Evolutionary conservation across 31 red algal genomes (phyloP).

Genomic region (Bonnemaisonia californica): DNA sequence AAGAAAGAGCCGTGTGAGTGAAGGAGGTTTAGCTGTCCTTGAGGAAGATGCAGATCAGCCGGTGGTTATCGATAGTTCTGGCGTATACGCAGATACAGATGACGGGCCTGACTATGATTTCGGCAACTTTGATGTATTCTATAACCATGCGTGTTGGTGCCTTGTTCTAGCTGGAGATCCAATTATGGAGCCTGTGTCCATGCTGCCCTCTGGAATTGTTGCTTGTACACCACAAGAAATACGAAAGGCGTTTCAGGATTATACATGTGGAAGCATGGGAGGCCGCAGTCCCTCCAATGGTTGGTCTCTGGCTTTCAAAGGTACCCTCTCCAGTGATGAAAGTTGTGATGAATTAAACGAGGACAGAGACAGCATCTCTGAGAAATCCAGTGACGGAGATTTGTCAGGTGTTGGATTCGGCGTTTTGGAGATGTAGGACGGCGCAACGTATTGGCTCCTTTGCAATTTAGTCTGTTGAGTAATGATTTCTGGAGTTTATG

Average conservation of each 20-base stretch:
- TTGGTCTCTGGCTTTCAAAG: neutral
- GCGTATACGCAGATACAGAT: neutral
- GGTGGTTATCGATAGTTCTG: slow-evolving; percentile 43
- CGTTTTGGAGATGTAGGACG: too few species aligned
- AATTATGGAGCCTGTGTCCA: slow-evolving; percentile 47
- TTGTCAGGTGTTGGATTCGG: too few species aligned
- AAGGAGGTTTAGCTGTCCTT: slow-evolving; percentile 48
- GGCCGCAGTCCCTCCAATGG: slow-evolving; percentile 24
- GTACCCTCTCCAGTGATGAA: neutral
- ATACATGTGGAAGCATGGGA: slow-evolving; percentile 61
- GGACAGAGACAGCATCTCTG: neutral
- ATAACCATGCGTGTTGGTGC: slow-evolving; percentile 42
- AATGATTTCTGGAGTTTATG: too few species aligned
- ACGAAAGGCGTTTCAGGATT: slow-evolving; percentile 57
- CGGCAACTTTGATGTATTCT: slow-evolving; percentile 40
- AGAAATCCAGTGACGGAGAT: neutral
- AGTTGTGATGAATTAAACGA: neutral
- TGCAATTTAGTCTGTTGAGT: too few species aligned
- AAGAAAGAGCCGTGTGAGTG: slow-evolving; percentile 25
- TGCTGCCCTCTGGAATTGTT: slow-evolving; percentile 58
- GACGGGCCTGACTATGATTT: neutral
- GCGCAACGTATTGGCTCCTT: too few species aligned
- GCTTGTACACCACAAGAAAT: slow-evolving; percentile 46
- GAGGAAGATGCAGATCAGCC: slow-evolving; percentile 36
- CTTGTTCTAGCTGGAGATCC: slow-evolving; percentile 54